Conservation (phyloP, 805 yeast species). For the Hanseniaspora guilliermondii region DNA sequence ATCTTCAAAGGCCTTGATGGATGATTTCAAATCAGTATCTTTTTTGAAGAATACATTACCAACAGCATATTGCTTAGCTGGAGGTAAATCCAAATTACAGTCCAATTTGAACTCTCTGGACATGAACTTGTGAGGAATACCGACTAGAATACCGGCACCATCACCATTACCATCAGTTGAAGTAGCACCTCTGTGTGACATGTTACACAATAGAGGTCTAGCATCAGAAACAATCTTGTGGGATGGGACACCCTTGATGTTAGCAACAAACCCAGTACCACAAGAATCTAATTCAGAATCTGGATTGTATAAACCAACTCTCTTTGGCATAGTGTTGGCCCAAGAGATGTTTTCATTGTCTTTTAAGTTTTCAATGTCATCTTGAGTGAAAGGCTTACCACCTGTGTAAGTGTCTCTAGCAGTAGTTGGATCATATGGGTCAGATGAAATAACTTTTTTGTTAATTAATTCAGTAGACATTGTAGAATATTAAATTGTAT, state of each 20-base stretch:
- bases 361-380: conserved; percentile 14
- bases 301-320: conserved; percentile 87
- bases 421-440: conserved; percentile 21
- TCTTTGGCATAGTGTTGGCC: conserved; percentile 80
- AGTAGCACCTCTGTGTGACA: conserved; percentile 98
- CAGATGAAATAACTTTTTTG: conserved; percentile 19
- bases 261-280: conserved; percentile 96
- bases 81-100: conserved; percentile 57
- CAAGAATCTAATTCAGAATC: conserved; percentile 92
- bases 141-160: conserved; percentile 94
- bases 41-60: conserved; percentile 92
- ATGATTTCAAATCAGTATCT: conserved; percentile 55
- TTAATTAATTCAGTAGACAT: neutral
- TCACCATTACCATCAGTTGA: conserved; percentile 96
- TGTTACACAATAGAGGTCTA: conserved; percentile 73
- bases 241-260: conserved; percentile 73
- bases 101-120: conserved; percentile 68
- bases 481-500: neutral
- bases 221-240: conserved; percentile 94
- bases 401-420: conserved; percentile 23
- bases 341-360: conserved; percentile 53
- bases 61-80: conserved; percentile 78
- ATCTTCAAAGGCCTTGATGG: conserved; percentile 65
- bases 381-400: conserved; percentile 18
- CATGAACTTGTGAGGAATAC: conserved; percentile 83